A percentile compares a stretch with the other conserved stretches of the same genome.
These are phyloP conservation scores for Dalbergia cultrata DNA, from an alignment of 306 rosid species.

Conservation along the genomic window DNA sequence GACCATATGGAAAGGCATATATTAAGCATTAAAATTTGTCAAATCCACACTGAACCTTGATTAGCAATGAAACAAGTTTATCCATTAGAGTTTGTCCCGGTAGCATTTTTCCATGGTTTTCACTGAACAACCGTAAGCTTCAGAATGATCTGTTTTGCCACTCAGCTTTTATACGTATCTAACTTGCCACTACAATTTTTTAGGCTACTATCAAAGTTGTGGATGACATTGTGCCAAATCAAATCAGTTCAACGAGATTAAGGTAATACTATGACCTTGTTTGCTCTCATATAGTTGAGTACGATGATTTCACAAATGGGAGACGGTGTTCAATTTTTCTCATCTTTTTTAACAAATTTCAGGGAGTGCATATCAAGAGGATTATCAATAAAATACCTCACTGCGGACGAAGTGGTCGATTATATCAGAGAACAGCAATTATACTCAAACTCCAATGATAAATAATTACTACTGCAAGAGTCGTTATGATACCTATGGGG, in stretches of 20 bases:
- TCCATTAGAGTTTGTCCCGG: background rate
- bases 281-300: conserved; percentile 10
- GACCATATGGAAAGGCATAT: conserved; percentile 9
- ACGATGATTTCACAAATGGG: background rate
- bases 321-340: background rate
- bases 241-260: conserved; percentile 85
- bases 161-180: conserved; percentile 22
- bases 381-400: conserved; percentile 80
- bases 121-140: conserved; percentile 23
- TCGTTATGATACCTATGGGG: background rate
- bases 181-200: conserved; percentile 33
- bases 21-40: conserved; percentile 23
- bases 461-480: conserved; percentile 39
- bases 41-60: background rate
- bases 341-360: conserved; percentile 19
- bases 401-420: conserved; percentile 79
- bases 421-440: conserved; percentile 65
- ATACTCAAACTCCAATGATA: conserved; percentile 55
- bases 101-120: conserved; percentile 12
- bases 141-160: background rate
- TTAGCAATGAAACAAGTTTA: background rate
- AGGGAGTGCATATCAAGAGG: conserved; percentile 94
- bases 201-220: conserved; percentile 78
- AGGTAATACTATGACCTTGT: conserved; percentile 56
- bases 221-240: conserved; percentile 85